Base-by-base conservation (phyloP, 2,329 filamentous ascomycete species). In the Gaeumannomyces tritici region DNA sequence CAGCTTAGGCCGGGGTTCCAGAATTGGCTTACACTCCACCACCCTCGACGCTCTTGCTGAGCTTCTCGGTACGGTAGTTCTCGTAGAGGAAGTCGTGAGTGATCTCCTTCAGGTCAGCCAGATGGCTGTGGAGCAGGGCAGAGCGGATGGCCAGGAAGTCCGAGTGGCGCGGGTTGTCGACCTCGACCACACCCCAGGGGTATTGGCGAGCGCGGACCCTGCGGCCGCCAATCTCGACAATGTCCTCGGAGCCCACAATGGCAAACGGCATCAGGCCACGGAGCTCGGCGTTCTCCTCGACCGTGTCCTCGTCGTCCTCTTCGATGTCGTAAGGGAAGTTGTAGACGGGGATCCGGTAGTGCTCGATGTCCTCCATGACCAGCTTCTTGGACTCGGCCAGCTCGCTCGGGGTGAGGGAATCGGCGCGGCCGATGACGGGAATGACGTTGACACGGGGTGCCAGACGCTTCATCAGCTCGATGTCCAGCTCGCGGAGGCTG, bases 321-420 rank as follows among this genome's bases (percentile, higher is more conserved):
- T 99, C 95, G 65, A 99, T 96, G 71, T 99, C 95, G 81, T 99
- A 99, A 60, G 95, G 95, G 83, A 99, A 99, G 85, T 99, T 99
- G 86, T 99, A 99, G 68, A 99, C 93, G 58, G 95, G 95, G 70
- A 99, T 99, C 74, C 95, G 90, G 83, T 99, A 99, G 79, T 99
- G 95, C 80, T 99, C 95, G 70, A 99, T 99, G 75, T 99, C 95
- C 82, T 99, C 95, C 95, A 99, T 99, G 73, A 99, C 93, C 65
- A 99, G 86, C 84, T 98, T 99, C 87, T 99, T 99, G 69, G 93
- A 98, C 79, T 99, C 95, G 69, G 95, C 95, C 67, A 99, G 84
- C 81, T 99, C 95, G 69, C 91, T 89, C 54, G 95, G 95, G 63
- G 95, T 99, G 66, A 99, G 88, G 27, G 95, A 96, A 76, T 99